Conservation (phyloP, 1,284 basidiomycete genomes). For the Irpex rosettiformis region DNA sequence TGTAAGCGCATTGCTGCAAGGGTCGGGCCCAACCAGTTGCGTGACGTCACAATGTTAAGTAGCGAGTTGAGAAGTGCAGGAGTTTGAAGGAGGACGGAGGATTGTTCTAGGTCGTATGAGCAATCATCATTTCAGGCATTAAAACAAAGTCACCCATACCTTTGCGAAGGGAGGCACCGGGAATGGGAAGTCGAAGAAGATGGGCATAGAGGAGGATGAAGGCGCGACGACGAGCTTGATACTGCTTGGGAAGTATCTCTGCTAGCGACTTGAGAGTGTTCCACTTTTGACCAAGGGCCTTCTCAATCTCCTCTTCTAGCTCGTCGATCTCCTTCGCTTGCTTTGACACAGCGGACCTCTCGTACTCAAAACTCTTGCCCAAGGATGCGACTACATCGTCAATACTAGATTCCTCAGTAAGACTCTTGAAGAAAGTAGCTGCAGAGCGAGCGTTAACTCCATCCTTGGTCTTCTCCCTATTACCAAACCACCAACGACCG, state of each 20-base stretch:
- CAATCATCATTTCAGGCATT: neutral
- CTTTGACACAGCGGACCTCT: conserved; percentile 21
- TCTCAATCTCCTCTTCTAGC: conserved; percentile 56
- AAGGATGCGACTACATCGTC: conserved; percentile 76
- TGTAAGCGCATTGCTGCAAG: conserved; percentile 81
- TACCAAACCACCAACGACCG: conserved; percentile 98
- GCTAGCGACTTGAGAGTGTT: conserved; percentile 38
- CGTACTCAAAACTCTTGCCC: conserved; percentile 73
- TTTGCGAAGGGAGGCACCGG: conserved; percentile 52
- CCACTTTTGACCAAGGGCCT: conserved; percentile 52
- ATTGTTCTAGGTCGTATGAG: conserved; percentile 52
- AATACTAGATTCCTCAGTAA: conserved; percentile 80
- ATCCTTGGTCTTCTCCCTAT: conserved; percentile 89
- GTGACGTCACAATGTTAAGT: conserved; percentile 79
- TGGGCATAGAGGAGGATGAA: conserved; percentile 85
- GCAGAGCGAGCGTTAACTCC: conserved; percentile 85
- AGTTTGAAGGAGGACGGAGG: conserved; percentile 61
- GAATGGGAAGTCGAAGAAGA: conserved; percentile 71
- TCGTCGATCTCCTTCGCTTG: conserved; percentile 46
- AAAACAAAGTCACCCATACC: conserved; percentile 40
- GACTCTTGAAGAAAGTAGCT: conserved; percentile 83
- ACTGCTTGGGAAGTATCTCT: conserved; percentile 32
- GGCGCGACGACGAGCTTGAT: conserved; percentile 44
- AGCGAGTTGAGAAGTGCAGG: conserved; percentile 81
- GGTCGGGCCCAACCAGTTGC: conserved; percentile 89